Percentiles rank a stretch among this genome's conserved stretches.
These are phyloP conservation scores for Pochonia chlamydosporia DNA, from an alignment of 2,329 filamentous ascomycete genomes.

Conservation along the genomic window DNA sequence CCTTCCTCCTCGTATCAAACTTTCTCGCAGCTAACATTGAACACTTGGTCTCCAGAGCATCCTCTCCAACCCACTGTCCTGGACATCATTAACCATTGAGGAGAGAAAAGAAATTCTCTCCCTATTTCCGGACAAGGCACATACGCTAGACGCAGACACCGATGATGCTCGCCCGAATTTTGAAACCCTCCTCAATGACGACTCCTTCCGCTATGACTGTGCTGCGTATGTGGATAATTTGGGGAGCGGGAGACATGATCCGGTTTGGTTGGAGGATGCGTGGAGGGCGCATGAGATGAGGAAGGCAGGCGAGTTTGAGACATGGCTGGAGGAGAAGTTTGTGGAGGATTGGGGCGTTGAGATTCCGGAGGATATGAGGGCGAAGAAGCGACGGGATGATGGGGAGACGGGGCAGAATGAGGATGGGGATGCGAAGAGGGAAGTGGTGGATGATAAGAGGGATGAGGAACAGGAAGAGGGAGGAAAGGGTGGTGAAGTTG, in stretches of 20 bases:
- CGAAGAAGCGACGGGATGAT: background rate
- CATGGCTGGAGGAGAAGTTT: slow-evolving; percentile 38
- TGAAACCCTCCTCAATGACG: slow-evolving; percentile 36
- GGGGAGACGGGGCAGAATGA: too few relatives aligned
- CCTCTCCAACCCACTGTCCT: slow-evolving; percentile 31
- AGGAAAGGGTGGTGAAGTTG: too few relatives aligned
- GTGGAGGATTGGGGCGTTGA: slow-evolving; percentile 41
- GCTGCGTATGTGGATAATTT: slow-evolving; percentile 41
- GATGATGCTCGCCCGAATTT: slow-evolving; percentile 35
- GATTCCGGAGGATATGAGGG: slow-evolving; percentile 28
- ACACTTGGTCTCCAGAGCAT: slow-evolving; percentile 21
- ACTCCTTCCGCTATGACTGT: slow-evolving; percentile 42
- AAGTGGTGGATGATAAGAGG: background rate
- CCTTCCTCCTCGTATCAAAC: background rate
- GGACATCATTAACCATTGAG: slow-evolving; percentile 27
- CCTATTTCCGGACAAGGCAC: slow-evolving; percentile 30
- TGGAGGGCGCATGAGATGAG: slow-evolving; percentile 46
- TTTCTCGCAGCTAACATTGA: background rate
- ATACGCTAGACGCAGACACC: slow-evolving; percentile 31
- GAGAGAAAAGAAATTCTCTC: slow-evolving; percentile 31
- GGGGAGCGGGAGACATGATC: slow-evolving; percentile 42
- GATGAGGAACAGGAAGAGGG: background rate
- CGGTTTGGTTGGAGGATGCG: slow-evolving; percentile 46
- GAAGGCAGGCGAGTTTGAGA: slow-evolving; percentile 43
- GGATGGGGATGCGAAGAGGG: background rate